phyloP scores from a whole-genome alignment of 1,284 basidiomycete species.

The Limonomyces culmigenus region DNA sequence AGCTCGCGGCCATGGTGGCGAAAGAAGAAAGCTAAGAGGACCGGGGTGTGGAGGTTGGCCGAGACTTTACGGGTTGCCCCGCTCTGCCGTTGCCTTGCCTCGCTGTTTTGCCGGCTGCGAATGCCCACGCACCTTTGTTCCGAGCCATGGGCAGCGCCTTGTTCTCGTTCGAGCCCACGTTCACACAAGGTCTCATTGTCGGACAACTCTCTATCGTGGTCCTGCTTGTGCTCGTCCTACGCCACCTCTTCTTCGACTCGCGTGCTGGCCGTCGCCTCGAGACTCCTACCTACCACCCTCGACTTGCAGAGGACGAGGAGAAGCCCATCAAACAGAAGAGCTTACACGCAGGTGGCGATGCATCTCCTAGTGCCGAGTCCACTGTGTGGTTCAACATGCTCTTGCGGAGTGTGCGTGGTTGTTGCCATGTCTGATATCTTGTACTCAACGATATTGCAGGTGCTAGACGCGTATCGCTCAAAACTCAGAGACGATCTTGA shows the following conservation, averaged over 20 bases:
- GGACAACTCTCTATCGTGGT: constrained; percentile 66
- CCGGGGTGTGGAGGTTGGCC: not conserved
- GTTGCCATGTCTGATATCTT: not conserved
- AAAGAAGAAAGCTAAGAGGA: not conserved
- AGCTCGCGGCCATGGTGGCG: constrained; percentile 36
- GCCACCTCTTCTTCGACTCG: constrained; percentile 68
- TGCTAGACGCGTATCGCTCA: constrained; percentile 52
- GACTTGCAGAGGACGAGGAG: constrained; percentile 18
- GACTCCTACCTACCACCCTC: constrained; percentile 38
- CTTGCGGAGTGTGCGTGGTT: constrained; percentile 36
- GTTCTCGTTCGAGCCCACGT: constrained; percentile 62
- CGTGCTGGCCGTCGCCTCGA: constrained; percentile 31
- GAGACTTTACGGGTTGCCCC: too few species aligned
- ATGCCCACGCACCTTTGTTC: not conserved
- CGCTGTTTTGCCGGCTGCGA: too few species aligned
- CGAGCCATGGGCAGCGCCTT: constrained; percentile 44
- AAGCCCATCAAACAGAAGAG: constrained; percentile 3
- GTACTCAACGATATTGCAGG: constrained; percentile 18
- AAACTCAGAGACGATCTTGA: constrained; percentile 44
- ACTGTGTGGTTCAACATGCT: constrained; percentile 65
- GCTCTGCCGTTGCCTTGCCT: too few species aligned
- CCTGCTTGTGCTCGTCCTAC: constrained; percentile 53
- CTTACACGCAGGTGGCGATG: constrained; percentile 1
- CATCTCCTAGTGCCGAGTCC: constrained; percentile 27
- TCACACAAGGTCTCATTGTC: constrained; percentile 67